Evolutionary conservation across 2,329 filamentous ascomycete species (phyloP), one percentile per base, ranked within the genome.

Genomic region (Plenodomus lindquistii): DNA sequence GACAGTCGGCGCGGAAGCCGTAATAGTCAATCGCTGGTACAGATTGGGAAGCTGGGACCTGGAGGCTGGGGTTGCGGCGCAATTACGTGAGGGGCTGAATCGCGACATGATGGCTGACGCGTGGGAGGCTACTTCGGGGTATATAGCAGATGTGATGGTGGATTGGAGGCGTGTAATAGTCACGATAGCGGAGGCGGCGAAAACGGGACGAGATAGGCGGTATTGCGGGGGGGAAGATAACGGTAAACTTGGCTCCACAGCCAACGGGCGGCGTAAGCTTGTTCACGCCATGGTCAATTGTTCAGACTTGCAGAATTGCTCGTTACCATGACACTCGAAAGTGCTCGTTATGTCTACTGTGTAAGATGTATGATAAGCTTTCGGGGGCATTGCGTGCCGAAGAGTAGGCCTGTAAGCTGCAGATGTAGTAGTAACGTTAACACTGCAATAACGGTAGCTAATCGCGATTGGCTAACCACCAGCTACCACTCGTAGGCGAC

Each of bases 1-100:
- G 40, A 43, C 44, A 16, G 21, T 42, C 37, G 5, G 18, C 21
- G 35, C 44, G 21, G 31, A 31, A 10, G 18, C 20, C 37, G 18
- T 21, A 46, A 24, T 20, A 31, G 43, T 48, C 42, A 47, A 46
- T 29, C 19, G 42, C 34, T 29, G 27, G 2, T 41, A 42, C 44
- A 27, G 18, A 46, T 50, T 17, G 27, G 50, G 50, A 46, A 50
- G 46, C 46, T 53, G 27, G 16, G 24, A 29, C 37, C 31, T 36
- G 40, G 31, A 27, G 37, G 42, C 44, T 43, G 36, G 29, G 37
- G 41, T 22, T 5, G 5, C 19, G 31, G 13, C 10, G n/a, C 20
- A 11, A 38, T 35, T 39, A 31, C 38, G 46, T 49, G 27, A 20
- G 29, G 20, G 24, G 42, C 49, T 31, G 31, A 43, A 29, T n/a